Base-by-base conservation (phyloP, 2,329 filamentous ascomycete genomes). In the Massarina eburnea region DNA sequence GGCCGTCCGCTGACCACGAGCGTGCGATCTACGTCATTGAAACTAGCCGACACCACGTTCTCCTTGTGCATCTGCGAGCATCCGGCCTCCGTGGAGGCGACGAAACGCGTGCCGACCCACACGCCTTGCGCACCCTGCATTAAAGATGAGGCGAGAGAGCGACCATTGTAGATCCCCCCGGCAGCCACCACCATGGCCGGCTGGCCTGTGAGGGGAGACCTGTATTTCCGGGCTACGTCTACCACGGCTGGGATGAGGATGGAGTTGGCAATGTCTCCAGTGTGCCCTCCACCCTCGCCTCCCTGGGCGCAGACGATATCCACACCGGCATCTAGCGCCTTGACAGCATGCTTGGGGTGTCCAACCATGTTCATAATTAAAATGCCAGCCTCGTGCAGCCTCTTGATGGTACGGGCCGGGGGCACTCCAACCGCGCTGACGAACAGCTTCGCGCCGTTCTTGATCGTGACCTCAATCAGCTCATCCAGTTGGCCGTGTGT, bases 301-400 rank as follows among this genome's bases (percentile, higher is more conserved):
- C 92, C 92, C 74, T 97, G 92, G 2, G 91, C 85, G 67, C 91
- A 96, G 5, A 97, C 81, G 54, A 96, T 85, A 71, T 97, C 92
- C 8, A 95, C 90, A 34, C 92, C 92, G 0, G 86, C 81, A 39
- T 90, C 83, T 3, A 97, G 76, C 2, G 91, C 91, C 74, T 96
- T 96, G 67, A 86, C 81, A 1, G 91, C 91, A 69, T 97, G 92
- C 67, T 87, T 90, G 2, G 92, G 91, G 60, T 91, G 88, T 0
- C 92, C 92, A 17, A 96, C 91, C 91, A 96, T 96, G 70, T 96
- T 96, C 91, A 96, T 96, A 27, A 96, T 79, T 48, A 95, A 67
- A 32, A 97, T 88, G 0, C 88, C 88, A 0, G 87, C 86, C 8
- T 79, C 78, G 64, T 97, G 92, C 35, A 97, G 77, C 36, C 83